Evolutionary conservation across 1,284 basidiomycete genomes (phyloP), one percentile per base, ranked within the genome.

Genomic region (Rugosomyces carneus): DNA sequence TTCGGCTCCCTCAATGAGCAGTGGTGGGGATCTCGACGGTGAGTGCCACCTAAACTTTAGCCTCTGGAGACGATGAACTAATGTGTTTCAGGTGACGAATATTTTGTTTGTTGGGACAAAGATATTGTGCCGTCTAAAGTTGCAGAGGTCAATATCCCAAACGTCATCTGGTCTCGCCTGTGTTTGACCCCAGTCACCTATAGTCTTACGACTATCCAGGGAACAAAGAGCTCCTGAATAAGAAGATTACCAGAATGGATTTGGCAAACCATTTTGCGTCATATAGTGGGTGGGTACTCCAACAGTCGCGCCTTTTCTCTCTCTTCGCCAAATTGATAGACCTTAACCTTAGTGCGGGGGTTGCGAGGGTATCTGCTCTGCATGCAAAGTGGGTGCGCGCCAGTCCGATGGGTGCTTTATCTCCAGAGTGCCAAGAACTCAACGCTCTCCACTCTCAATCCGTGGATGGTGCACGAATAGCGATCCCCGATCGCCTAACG

Each of bases 171-270:
- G 21, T 40, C 5, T 15, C n/a, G 21, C 9, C 11, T 11, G 15
- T 29, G 0, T 9, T 23, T 44, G 20, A 35, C 31, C 8, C 11
- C 32, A 4, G 18, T 16, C n/a, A 26, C 21, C 8, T 3, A n/a
- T 46, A 82, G 80, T 75, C 81, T 0, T 83, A 83, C 49, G 76
- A 78, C 43, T 83, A 84, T 56, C 81, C 81, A 11, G 70, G 78
- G 1, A 75, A 76, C 42, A 79, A 71, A 53, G 77, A 81, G 51
- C 68, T 67, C 7, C 60, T 64, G 1, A 70, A 66, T 24, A 70
- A 59, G 26, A 57, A 62, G 1, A 68, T 84, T 29, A 75, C 73
- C 0, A 67, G 81, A 31, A 60, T 64, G 48, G 78, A 83, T 54
- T 61, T 84, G 11, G 79, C 75, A 0, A 66, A 65, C n/a, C 75